Base-by-base conservation (phyloP, 2,329 filamentous ascomycete species). In the Zopfia rhizophila region DNA sequence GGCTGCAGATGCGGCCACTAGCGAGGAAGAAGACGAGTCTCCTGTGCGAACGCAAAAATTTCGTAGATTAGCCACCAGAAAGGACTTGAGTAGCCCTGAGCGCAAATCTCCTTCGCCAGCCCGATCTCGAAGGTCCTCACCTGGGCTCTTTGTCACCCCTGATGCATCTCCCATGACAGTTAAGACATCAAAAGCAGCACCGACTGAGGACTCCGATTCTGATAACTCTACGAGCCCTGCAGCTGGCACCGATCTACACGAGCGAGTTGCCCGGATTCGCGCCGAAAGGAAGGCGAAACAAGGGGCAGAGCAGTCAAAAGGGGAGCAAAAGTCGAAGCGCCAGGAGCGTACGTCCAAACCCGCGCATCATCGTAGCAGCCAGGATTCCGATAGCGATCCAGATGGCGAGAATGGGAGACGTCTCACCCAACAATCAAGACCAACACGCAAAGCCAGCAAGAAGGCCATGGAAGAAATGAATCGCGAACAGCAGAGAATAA, bases 391-490 rank as follows among this genome's bases (percentile, higher is more conserved):
- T 7, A 70, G 65, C 31, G 82, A 84, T 25, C 79, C 81, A 2
- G 85, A 88, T 47, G 85, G 84, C 23, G 84, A 70, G 38, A 63
- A 56, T 18, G 69, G 68, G 17, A 63, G 67, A 38, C 65, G 65
- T 31, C 62, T 94, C 31, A 89, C 88, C 0, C 89, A 92, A 63
- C 77, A 82, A 27, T 78, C 82, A 18, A 84, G 87, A 3, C 87
- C 91, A 4, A 81, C 83, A 7, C 84, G 94, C 10, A 96, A 94
- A 68, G 92, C 94, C 0, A 93, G 92, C 76, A 97, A 93, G 75
- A 97, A 91, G 73, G 94, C 94, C 0, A 70, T 97, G 29, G 90
- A 97, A 66, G 93, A 97, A 58, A 97, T 99, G 88, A 88, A 89
- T 60, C 84, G 91, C 7, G 94, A 99, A 72, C 97, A 93, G 1